Percentiles rank a stretch among this genome's conserved stretches.
phyloP scores from a whole-genome alignment of 768 basidiomycete genomes.

The Tulasnella sp. region DNA sequence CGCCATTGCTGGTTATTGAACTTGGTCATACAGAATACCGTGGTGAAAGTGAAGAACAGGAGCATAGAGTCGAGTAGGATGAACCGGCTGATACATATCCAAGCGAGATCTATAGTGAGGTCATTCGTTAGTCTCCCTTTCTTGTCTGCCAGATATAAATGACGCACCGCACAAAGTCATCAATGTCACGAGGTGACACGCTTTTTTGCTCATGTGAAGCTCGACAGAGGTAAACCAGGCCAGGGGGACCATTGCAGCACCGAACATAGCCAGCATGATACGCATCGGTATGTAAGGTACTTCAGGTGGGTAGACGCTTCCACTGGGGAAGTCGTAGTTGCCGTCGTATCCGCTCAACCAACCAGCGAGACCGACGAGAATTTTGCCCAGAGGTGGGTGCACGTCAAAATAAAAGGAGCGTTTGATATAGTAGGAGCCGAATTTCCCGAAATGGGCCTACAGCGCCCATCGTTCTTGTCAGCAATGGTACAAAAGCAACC shows the following conservation, averaged over 20 bases:
- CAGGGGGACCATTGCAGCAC: slow-evolving; percentile 92
- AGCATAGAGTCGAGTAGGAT: slow-evolving; percentile 98
- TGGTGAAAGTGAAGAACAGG: slow-evolving; percentile 98
- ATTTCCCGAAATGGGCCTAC: slow-evolving; percentile 96
- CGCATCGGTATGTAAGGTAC: slow-evolving; percentile 96
- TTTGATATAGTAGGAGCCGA: slow-evolving; percentile 97
- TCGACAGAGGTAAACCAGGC: slow-evolving; percentile 97
- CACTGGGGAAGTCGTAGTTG: slow-evolving; percentile 91
- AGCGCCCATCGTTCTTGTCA: background rate
- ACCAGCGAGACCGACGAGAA: slow-evolving; percentile 95
- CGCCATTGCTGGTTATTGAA: slow-evolving; percentile 97
- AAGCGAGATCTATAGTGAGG: slow-evolving; percentile 75
- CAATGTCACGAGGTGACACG: slow-evolving; percentile 87
- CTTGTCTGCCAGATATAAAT: background rate
- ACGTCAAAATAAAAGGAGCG: slow-evolving; percentile 99
- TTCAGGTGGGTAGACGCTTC: slow-evolving; percentile 74
- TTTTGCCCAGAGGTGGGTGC: slow-evolving; percentile 97
- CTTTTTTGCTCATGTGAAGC: slow-evolving; percentile 86
- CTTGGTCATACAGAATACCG: slow-evolving; percentile 91
- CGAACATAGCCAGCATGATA: slow-evolving; percentile 91
- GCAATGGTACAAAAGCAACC: no score
- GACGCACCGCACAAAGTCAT: slow-evolving; percentile 89
- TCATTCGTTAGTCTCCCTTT: background rate
- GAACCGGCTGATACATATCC: slow-evolving; percentile 96
- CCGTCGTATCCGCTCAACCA: slow-evolving; percentile 91